phyloP scores from a whole-genome alignment of 208 protist genomes.

The Leishmania tropica region DNA sequence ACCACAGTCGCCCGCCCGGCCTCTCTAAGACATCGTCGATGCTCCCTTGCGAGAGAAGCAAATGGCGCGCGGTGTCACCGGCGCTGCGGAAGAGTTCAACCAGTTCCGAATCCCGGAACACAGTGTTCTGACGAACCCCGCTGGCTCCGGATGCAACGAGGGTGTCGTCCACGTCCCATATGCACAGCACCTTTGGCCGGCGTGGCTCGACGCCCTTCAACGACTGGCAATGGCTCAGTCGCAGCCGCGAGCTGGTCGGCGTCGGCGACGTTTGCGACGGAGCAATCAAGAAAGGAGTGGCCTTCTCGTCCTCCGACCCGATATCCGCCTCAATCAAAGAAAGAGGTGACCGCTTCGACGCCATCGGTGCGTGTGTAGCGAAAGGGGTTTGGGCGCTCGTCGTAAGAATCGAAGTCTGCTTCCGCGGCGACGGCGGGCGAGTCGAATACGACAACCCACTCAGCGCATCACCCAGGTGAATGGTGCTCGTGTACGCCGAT shows the following conservation, averaged over 20 bases:
- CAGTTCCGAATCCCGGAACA: constrained; percentile 64
- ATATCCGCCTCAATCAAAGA: neutral
- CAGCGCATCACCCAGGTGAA: constrained; percentile 24
- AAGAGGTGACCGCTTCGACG: neutral
- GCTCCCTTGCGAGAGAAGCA: constrained; percentile 86
- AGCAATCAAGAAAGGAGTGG: neutral
- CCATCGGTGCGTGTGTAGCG: neutral
- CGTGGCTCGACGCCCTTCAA: neutral
- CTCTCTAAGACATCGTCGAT: constrained; percentile 80
- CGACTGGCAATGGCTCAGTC: neutral
- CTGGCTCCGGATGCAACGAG: constrained; percentile 61
- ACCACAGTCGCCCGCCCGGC: constrained; percentile 30
- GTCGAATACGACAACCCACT: neutral
- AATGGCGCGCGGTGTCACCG: constrained; percentile 44
- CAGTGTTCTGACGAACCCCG: constrained; percentile 61
- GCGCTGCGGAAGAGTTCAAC: constrained; percentile 44
- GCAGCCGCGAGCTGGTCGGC: constrained; percentile 13
- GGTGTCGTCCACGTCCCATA: constrained; percentile 90
- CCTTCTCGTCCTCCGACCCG: neutral
- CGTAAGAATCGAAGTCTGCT: neutral
- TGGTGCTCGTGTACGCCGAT: constrained; percentile 19
- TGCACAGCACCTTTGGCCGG: constrained; percentile 52
- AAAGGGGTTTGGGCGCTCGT: neutral
- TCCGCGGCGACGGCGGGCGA: neutral
- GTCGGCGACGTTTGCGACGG: constrained; percentile 2